phyloP scores from a whole-genome alignment of 1,284 basidiomycete genomes.

The Moesziomyces parantarcticus region DNA sequence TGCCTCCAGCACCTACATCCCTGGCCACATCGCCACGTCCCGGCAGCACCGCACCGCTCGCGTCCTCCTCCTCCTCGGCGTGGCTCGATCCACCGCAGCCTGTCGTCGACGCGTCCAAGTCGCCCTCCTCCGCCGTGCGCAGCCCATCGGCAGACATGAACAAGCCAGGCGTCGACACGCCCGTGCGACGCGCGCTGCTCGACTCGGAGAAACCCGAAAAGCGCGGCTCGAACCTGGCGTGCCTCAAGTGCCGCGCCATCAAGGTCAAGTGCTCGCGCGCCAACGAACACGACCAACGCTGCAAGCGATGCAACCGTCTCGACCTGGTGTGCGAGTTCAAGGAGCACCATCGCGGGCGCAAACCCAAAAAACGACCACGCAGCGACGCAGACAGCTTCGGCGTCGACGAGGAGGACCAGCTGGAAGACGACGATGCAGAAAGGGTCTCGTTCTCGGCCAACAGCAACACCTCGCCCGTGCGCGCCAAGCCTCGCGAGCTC shows the following conservation, averaged over 20 bases:
- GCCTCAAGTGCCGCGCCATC: slow-evolving; percentile 50
- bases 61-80: slow-evolving; percentile 7
- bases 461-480: slow-evolving; percentile 9
- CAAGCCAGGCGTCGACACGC: slow-evolving; percentile 29
- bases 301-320: slow-evolving; percentile 50
- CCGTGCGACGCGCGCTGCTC: slow-evolving; percentile 33
- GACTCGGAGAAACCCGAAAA: slow-evolving; percentile 48
- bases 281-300: slow-evolving; percentile 33
- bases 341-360: slow-evolving; percentile 48
- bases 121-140: slow-evolving; percentile 10
- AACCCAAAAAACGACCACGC: slow-evolving; percentile 43
- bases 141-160: slow-evolving; percentile 21
- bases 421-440: slow-evolving; percentile 34
- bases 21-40: slow-evolving; percentile 9
- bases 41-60: slow-evolving; percentile 9
- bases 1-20: background rate
- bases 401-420: slow-evolving; percentile 39
- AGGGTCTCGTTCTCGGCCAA: slow-evolving; percentile 3
- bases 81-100: slow-evolving; percentile 5
- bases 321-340: slow-evolving; percentile 48
- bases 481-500: slow-evolving; percentile 16
- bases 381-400: slow-evolving; percentile 33
- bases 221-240: slow-evolving; percentile 49
- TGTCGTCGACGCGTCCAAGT: slow-evolving; percentile 5
- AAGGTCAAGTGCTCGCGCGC: slow-evolving; percentile 48